Conservation (phyloP, 176 grass and related monocot species). For the Aegilops tauschii region DNA sequence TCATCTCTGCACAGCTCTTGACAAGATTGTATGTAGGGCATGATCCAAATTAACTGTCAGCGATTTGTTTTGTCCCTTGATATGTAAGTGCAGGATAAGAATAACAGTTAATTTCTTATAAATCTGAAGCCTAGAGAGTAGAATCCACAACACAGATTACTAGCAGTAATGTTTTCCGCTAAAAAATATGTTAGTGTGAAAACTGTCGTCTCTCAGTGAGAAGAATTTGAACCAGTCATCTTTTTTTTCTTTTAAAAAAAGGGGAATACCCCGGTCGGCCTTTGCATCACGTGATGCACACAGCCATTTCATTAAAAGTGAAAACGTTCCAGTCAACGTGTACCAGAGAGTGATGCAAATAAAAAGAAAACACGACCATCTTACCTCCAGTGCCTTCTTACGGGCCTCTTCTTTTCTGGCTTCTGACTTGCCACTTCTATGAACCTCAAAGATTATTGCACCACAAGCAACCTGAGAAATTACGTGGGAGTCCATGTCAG, state of each 20-base stretch:
- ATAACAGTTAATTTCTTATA: neutral
- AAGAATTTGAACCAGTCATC: too few species aligned
- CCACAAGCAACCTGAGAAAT: constrained; percentile 66
- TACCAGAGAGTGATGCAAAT: too few species aligned
- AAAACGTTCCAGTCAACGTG: too few species aligned
- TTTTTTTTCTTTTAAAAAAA: too few species aligned
- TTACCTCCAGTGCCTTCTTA: constrained; percentile 73
- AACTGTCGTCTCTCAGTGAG: too few species aligned
- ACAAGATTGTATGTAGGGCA: neutral
- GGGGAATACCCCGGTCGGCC: too few species aligned
- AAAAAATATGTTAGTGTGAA: too few species aligned
- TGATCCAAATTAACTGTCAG: neutral
- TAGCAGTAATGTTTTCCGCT: too few species aligned
- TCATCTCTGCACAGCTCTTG: neutral
- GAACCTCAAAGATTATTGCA: constrained; percentile 90
- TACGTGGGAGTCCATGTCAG: constrained; percentile 12
- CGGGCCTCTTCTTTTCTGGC: constrained; percentile 85
- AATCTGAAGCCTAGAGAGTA: neutral
- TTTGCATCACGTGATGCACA: too few species aligned
- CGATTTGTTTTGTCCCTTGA: neutral
- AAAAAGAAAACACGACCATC: neutral
- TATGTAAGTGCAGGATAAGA: neutral
- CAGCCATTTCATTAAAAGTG: too few species aligned
- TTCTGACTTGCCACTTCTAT: constrained; percentile 88
- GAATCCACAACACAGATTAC: neutral